These are phyloP conservation scores for Cyberlindnera misumaiensis DNA, from an alignment of 805 yeast species.

Conservation along the genomic window DNA sequence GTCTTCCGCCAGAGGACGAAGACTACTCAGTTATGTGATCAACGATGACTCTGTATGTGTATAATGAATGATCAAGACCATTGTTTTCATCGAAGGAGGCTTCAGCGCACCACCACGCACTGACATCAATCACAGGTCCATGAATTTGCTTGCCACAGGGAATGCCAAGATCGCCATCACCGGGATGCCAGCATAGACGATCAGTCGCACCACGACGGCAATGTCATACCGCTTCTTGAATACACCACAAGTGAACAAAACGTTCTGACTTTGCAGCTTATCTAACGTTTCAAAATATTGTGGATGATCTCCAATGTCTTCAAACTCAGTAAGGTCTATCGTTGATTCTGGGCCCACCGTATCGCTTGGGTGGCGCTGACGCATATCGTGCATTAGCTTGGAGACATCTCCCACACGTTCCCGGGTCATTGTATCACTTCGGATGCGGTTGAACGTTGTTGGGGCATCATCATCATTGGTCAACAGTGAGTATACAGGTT, in stretches of 20 bases:
- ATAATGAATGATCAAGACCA: neutral
- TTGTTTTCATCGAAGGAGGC: neutral
- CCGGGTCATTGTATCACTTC: slow-evolving; percentile 19
- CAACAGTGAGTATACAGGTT: slow-evolving; percentile 43
- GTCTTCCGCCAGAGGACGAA: no score
- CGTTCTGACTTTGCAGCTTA: slow-evolving; percentile 17
- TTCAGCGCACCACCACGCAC: no score
- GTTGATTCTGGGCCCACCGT: slow-evolving; percentile 21
- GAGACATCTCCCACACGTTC: slow-evolving; percentile 20
- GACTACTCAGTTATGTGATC: no score
- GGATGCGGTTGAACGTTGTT: slow-evolving; percentile 17
- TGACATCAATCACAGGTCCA: slow-evolving; percentile 7
- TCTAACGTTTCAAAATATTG: slow-evolving; percentile 18
- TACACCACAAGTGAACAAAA: slow-evolving; percentile 35
- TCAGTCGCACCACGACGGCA: slow-evolving; percentile 67
- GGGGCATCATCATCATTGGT: slow-evolving; percentile 10
- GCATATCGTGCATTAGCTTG: slow-evolving; percentile 11
- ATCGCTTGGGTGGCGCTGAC: slow-evolving; percentile 11
- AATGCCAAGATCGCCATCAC: slow-evolving; percentile 37
- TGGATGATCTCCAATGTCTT: slow-evolving; percentile 13
- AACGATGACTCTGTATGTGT: neutral
- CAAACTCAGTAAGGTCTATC: slow-evolving; percentile 20
- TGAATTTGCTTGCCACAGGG: slow-evolving; percentile 16
- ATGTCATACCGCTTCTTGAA: slow-evolving; percentile 61
- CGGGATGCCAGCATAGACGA: slow-evolving; percentile 80